Percentiles rank a stretch among this genome's conserved stretches.
These are phyloP conservation scores for Komagataella ulmi DNA, from an alignment of 805 yeast species.

Conservation along the genomic window DNA sequence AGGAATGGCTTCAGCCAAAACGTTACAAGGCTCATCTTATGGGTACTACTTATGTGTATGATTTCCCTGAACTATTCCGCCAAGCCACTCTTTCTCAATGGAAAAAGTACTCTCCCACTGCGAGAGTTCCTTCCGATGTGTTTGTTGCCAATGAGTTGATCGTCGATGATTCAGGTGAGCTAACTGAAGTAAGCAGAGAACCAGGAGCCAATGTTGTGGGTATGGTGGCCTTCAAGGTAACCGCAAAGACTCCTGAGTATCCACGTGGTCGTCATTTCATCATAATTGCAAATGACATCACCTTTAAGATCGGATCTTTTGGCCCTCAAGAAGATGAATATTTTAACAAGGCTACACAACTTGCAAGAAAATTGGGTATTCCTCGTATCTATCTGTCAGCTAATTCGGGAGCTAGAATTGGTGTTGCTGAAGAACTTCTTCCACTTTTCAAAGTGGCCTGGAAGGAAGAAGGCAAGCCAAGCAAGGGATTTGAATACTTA, in stretches of 20 bases:
- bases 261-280: constrained; percentile 93
- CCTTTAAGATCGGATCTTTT: constrained; percentile 96
- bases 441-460: constrained; percentile 87
- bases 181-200: constrained; percentile 86
- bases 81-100: constrained; percentile 82
- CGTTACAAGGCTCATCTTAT: constrained; percentile 96
- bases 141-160: constrained; percentile 76
- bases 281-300: constrained; percentile 92
- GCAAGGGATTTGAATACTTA: constrained; percentile 82
- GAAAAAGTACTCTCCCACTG: constrained; percentile 47
- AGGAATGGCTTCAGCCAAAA: constrained; percentile 96
- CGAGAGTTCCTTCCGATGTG: constrained; percentile 60
- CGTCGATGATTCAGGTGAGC: constrained; percentile 62
- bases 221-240: constrained; percentile 92
- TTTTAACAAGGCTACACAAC: constrained; percentile 86
- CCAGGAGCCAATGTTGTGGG: constrained; percentile 94
- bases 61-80: constrained; percentile 96
- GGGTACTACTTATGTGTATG: constrained; percentile 97
- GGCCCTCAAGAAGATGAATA: constrained; percentile 93
- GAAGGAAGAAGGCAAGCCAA: constrained; percentile 65
- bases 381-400: constrained; percentile 96
- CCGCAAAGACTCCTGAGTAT: constrained; percentile 91
- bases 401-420: constrained; percentile 98
- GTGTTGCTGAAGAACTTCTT: constrained; percentile 91
- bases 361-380: constrained; percentile 80